These are phyloP conservation scores for Calonectria hongkongensis DNA, from an alignment of 2,329 filamentous ascomycete genomes.

Conservation along the genomic window DNA sequence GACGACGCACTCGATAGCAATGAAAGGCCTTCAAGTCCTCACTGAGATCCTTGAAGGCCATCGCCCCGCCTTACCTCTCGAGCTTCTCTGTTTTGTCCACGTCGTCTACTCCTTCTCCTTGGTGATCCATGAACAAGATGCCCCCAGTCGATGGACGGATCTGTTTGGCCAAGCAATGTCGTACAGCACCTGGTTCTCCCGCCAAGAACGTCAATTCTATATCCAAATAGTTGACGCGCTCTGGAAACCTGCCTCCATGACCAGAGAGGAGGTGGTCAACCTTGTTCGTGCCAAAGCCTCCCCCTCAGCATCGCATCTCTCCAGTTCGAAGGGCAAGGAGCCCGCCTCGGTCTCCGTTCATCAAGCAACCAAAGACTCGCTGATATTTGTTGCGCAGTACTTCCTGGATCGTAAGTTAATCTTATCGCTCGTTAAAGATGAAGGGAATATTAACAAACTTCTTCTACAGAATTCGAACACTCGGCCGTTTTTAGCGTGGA, in stretches of 20 bases:
- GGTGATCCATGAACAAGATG: slow-evolving; percentile 65
- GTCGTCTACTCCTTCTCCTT: slow-evolving; percentile 71
- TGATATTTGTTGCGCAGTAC: slow-evolving; percentile 65
- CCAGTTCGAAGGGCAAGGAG: slow-evolving; percentile 66
- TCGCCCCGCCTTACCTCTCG: slow-evolving; percentile 62
- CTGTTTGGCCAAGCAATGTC: slow-evolving; percentile 69
- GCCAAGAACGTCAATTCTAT: slow-evolving; percentile 63
- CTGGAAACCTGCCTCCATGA: slow-evolving; percentile 67
- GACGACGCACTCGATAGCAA: slow-evolving; percentile 62
- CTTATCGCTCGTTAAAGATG: no score
- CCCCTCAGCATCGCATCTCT: slow-evolving; percentile 46
- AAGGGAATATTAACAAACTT: slow-evolving; percentile 18
- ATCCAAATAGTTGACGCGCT: slow-evolving; percentile 66
- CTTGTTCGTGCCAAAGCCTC: slow-evolving; percentile 51
- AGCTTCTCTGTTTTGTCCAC: slow-evolving; percentile 71
- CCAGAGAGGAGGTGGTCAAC: slow-evolving; percentile 54
- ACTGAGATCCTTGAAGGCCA: slow-evolving; percentile 62
- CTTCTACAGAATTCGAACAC: slow-evolving; percentile 67
- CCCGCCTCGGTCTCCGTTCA: slow-evolving; percentile 59
- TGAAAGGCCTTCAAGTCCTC: slow-evolving; percentile 65
- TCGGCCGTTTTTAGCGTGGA: slow-evolving; percentile 59
- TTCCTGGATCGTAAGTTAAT: slow-evolving; percentile 70
- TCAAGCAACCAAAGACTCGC: slow-evolving; percentile 57
- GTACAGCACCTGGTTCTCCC: slow-evolving; percentile 64
- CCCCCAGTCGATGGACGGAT: slow-evolving; percentile 58